A percentile compares a stretch with the other conserved stretches of the same genome.
phyloP scores from a whole-genome alignment of 2,329 filamentous ascomycete genomes.

The Fusarium devonianum region DNA sequence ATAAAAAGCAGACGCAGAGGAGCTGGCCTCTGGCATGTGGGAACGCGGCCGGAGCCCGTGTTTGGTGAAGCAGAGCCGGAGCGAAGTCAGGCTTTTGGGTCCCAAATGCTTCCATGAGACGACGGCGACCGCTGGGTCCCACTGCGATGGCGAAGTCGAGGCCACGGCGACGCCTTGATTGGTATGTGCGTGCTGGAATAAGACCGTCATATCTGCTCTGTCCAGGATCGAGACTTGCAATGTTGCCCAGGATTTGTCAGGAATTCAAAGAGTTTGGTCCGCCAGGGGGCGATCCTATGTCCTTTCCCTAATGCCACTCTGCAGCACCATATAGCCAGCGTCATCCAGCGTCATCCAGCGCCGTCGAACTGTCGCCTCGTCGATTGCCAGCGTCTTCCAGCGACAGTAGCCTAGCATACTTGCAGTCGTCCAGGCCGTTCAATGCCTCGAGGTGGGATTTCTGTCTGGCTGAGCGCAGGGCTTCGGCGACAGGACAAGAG shows the following conservation, averaged over 20 bases:
- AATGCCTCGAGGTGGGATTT: constrained; percentile 20
- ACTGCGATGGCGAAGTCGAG: constrained; percentile 30
- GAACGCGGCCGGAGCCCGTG: constrained; percentile 22
- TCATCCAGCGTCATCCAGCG: constrained; percentile 12
- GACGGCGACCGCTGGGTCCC: constrained; percentile 37
- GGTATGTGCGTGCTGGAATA: constrained; percentile 22
- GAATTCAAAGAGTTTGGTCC: constrained; percentile 12
- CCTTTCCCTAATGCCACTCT: constrained; percentile 12
- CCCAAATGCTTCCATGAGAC: constrained; percentile 24
- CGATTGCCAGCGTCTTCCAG: constrained; percentile 19
- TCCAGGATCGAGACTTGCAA: constrained; percentile 22
- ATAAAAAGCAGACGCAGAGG: constrained; percentile 14
- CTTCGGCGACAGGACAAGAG: constrained; percentile 1
- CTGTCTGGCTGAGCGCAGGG: constrained; percentile 15
- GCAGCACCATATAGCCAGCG: background rate
- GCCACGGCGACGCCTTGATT: constrained; percentile 30
- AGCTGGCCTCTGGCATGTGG: constrained; percentile 38
- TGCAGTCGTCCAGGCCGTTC: constrained; percentile 12
- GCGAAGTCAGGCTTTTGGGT: constrained; percentile 16
- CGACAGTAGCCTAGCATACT: constrained; percentile 28
- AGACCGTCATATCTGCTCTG: background rate
- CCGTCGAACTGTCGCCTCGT: constrained; percentile 8
- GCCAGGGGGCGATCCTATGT: constrained; percentile 5
- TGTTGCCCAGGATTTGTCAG: constrained; percentile 19
- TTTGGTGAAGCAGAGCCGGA: constrained; percentile 20